Evolutionary conservation across 2,329 filamentous ascomycete species (phyloP).

Genomic region (Xylariomycetidae sp.): DNA sequence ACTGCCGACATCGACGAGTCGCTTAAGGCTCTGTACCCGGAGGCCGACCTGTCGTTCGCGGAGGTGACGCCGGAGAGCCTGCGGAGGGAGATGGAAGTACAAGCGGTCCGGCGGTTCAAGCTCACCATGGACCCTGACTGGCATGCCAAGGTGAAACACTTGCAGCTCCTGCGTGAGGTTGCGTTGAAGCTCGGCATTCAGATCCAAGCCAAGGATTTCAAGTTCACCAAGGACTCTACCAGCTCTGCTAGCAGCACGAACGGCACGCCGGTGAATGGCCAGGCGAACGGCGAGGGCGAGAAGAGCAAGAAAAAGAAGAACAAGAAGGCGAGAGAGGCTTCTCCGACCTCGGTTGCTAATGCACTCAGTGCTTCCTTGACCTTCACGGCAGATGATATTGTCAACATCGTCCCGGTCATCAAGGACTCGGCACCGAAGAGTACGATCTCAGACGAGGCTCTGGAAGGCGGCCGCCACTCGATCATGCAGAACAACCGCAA

Average conservation of each 20-base stretch:
- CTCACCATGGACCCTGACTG: constrained; percentile 66
- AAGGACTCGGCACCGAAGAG: constrained; percentile 93
- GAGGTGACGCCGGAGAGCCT: constrained; percentile 69
- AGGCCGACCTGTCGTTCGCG: constrained; percentile 77
- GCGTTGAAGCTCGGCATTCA: constrained; percentile 87
- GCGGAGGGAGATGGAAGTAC: constrained; percentile 60
- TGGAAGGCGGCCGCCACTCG: constrained; percentile 95
- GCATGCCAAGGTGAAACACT: constrained; percentile 59
- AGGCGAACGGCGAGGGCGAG: constrained; percentile 38
- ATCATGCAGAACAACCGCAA: constrained; percentile 92
- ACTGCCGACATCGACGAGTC: constrained; percentile 69
- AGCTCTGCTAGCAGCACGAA: constrained; percentile 32
- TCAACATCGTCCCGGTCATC: constrained; percentile 89
- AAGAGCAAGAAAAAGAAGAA: constrained; percentile 58
- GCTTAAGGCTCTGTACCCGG: constrained; percentile 70
- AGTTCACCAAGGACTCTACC: constrained; percentile 45
- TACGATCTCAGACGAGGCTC: constrained; percentile 84
- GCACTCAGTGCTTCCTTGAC: constrained; percentile 43
- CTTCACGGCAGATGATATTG: constrained; percentile 77
- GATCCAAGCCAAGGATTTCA: constrained; percentile 71
- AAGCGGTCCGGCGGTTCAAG: constrained; percentile 70
- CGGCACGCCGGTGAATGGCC: constrained; percentile 35
- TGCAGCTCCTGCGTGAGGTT: constrained; percentile 86
- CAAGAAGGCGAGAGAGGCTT: constrained; percentile 51
- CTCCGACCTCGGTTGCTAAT: constrained; percentile 39